Evolutionary conservation across 108 stramenopile genomes (phyloP).

Genomic region (Nitzschia palea): DNA sequence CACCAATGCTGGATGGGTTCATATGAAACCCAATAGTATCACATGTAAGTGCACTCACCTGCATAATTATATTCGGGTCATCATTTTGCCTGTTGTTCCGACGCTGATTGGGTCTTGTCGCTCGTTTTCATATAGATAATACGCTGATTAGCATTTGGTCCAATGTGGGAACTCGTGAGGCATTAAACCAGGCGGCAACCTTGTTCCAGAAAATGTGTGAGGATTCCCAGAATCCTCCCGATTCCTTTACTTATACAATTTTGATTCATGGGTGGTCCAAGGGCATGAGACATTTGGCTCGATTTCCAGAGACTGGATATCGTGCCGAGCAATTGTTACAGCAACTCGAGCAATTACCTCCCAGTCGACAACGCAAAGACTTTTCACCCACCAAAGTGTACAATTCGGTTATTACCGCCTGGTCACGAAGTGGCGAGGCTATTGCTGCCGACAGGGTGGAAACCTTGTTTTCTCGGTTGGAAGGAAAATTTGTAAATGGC

Average conservation of each 20-base stretch:
- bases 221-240: constrained; percentile 4
- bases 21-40: not conserved
- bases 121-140: constrained; percentile 17
- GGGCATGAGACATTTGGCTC: not conserved
- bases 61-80: too few species aligned
- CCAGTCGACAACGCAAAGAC: constrained; percentile 10
- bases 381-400: constrained; percentile 21
- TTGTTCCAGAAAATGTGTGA: constrained; percentile 10
- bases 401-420: constrained; percentile 52
- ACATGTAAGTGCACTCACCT: constrained; percentile 10
- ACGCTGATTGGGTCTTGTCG: not conserved
- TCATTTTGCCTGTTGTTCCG: too few species aligned
- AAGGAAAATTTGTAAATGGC: constrained; percentile 25
- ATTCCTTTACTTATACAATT: constrained; percentile 16
- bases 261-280: constrained; percentile 27
- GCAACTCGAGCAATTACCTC: constrained; percentile 8
- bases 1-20: not conserved
- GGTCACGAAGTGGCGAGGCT: constrained; percentile 19
- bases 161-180: constrained; percentile 13
- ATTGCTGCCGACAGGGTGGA: constrained; percentile 14
- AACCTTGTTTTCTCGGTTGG: constrained; percentile 11
- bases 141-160: constrained; percentile 24
- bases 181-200: constrained; percentile 6
- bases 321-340: constrained; percentile 15
- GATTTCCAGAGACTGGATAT: constrained; percentile 20